Base-by-base conservation (phyloP, 2,329 filamentous ascomycete species). In the Lecanosticta acicola region DNA sequence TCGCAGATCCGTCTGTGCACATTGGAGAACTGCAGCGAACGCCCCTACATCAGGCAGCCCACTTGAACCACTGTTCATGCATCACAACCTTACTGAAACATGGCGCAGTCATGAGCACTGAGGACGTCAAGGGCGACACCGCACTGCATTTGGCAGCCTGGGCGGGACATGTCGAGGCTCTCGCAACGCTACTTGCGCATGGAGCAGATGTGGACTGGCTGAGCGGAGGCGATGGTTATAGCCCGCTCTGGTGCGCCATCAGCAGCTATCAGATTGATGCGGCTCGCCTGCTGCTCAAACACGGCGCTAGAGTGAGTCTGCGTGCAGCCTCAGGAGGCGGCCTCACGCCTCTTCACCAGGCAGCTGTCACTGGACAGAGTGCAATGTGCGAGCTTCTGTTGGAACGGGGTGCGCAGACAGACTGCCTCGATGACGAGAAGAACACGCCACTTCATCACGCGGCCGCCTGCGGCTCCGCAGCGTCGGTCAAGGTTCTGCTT, bases 361-460 rank as follows among this genome's bases (percentile, higher is more conserved):
- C 59, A 34, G 58, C 59, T 9, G 55, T 59, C 4, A 62, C 53
- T 13, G 50, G 54, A 10, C 59, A 62, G 21, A 55, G 46, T 38
- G 59, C 58, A 2, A 58, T 62, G 54, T 57, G 54, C 43, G 57
- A 57, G 45, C 45, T 63, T 1, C 43, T 63, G 14, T 52, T 61
- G 14, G 56, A 59, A 13, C 51, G 53, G 16, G 59, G 60, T 11
- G 60, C 60, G 8, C 51, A 56, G 16, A 53, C 58, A 2, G 58
- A 61, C 32, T 45, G 48, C n/a, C 16, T 48, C 13, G 60, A 62
- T 33, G 55, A 58, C 17, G 54, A 59, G 3, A 14, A 41, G 14
- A 59, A 59, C 14, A 61, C 60, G 8, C 45, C 60, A 3, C 37
- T 63, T 19, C 60, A 61, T 38, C 60, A 60, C 39, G 59, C 60